Conservation (phyloP, 192 early-diverging fungal genomes). For the Dispira simplex region DNA sequence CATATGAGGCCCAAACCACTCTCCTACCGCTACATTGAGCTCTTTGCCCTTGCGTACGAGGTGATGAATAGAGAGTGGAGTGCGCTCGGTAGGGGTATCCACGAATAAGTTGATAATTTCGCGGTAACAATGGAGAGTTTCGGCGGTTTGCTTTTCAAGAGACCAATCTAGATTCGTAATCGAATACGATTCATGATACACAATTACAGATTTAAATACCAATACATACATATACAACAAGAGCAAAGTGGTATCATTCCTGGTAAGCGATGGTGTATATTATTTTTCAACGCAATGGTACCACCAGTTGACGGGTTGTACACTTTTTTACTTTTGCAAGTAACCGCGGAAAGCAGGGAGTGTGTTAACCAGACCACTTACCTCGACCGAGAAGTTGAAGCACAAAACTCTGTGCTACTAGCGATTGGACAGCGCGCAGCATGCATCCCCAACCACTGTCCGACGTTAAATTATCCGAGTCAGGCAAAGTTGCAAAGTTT, state of each 20-base stretch:
- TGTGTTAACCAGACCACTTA: conserved; percentile 16
- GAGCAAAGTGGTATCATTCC: too few species aligned
- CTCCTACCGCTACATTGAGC: conserved; percentile 79
- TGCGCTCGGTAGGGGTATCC: conserved; percentile 49
- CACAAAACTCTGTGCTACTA: conserved; percentile 73
- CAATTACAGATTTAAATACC: too few species aligned
- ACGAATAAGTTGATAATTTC: conserved; percentile 66
- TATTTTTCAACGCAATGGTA: too few species aligned
- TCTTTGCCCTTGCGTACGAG: conserved; percentile 73
- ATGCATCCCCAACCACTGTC: conserved; percentile 97
- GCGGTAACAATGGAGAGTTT: conserved; percentile 15
- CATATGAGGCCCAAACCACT: conserved; percentile 95
- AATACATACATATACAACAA: too few species aligned
- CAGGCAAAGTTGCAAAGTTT: conserved; percentile 66
- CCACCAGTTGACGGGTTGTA: too few species aligned
- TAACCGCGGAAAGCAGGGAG: too few species aligned
- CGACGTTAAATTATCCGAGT: conserved; percentile 52
- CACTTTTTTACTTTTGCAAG: too few species aligned
- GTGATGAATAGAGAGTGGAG: conserved; percentile 83
- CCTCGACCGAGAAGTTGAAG: conserved; percentile 62
- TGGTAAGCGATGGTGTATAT: too few species aligned
- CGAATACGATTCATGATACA: too few species aligned
- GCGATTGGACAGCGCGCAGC: conserved; percentile 85
- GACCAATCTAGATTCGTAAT: conserved; percentile 14
- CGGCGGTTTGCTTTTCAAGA: conserved; percentile 13